phyloP scores from a whole-genome alignment of 192 early-diverging fungal species.

The Oehlia diaphana region DNA sequence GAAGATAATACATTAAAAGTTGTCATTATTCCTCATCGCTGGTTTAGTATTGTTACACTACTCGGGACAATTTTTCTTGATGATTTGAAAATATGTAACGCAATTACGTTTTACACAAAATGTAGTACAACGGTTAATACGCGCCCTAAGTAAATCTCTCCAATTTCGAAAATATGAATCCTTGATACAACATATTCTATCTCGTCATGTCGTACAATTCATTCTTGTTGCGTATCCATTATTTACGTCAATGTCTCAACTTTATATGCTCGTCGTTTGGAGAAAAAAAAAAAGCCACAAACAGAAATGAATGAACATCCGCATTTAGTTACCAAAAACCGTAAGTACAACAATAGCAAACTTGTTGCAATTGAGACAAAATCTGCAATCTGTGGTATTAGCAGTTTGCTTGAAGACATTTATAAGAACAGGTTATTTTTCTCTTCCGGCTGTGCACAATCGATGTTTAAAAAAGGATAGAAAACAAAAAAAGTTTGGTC shows the following conservation, averaged over 20 bases:
- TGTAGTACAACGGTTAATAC: neutral
- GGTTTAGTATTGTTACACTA: neutral
- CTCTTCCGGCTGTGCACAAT: neutral
- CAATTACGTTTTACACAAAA: neutral
- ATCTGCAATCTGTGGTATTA: neutral
- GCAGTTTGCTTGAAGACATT: neutral
- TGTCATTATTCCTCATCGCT: neutral
- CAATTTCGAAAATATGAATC: neutral
- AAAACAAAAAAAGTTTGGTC: neutral
- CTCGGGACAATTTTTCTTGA: neutral
- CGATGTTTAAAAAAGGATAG: neutral
- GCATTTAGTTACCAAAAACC: constrained; percentile 12
- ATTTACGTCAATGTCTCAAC: neutral
- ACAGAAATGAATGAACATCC: constrained; percentile 4
- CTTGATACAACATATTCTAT: neutral
- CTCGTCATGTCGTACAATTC: neutral
- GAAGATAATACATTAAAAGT: neutral
- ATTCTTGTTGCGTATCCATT: neutral
- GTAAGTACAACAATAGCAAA: neutral
- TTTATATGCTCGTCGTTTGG: neutral
- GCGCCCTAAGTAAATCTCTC: neutral
- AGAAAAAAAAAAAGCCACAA: constrained; percentile 1
- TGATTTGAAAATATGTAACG: neutral
- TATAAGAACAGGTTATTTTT: neutral
- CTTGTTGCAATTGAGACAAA: neutral